phyloP scores from a whole-genome alignment of 2,329 filamentous ascomycete species.

The Microsporum canis region DNA sequence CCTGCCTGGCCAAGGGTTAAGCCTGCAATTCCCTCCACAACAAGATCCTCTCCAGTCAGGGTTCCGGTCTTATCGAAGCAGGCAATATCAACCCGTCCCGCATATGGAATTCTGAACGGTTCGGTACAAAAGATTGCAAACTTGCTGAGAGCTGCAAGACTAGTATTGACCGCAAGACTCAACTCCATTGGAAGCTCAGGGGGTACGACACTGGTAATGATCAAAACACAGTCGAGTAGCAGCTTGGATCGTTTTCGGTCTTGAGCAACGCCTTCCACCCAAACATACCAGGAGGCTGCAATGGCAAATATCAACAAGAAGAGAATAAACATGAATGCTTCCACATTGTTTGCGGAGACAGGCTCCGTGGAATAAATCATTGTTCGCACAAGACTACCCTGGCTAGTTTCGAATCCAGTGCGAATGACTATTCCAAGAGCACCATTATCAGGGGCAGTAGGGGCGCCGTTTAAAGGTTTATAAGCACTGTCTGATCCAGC shows the following conservation, averaged over 20 bases:
- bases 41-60: slow-evolving; percentile 86
- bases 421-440: slow-evolving; percentile 90
- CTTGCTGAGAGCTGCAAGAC: slow-evolving; percentile 84
- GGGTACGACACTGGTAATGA: slow-evolving; percentile 95
- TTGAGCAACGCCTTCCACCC: slow-evolving; percentile 87
- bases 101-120: slow-evolving; percentile 94
- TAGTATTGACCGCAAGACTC: slow-evolving; percentile 93
- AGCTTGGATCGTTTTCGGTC: slow-evolving; percentile 97
- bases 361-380: slow-evolving; percentile 99
- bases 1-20: slow-evolving; percentile 60
- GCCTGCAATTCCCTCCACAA: slow-evolving; percentile 93
- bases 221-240: slow-evolving; percentile 90
- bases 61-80: slow-evolving; percentile 99
- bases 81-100: slow-evolving; percentile 86
- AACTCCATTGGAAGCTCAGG: slow-evolving; percentile 97
- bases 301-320: slow-evolving; percentile 94
- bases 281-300: slow-evolving; percentile 97
- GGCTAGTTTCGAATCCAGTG: slow-evolving; percentile 97
- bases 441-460: slow-evolving; percentile 79
- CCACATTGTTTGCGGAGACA: slow-evolving; percentile 94
- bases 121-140: slow-evolving; percentile 98
- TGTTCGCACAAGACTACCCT: slow-evolving; percentile 91
- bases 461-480: slow-evolving; percentile 62
- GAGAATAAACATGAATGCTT: slow-evolving; percentile 93
- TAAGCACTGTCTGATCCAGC: slow-evolving; percentile 48